Base-by-base conservation (phyloP, 805 yeast species). In the Scheffersomyces amazonensis region DNA sequence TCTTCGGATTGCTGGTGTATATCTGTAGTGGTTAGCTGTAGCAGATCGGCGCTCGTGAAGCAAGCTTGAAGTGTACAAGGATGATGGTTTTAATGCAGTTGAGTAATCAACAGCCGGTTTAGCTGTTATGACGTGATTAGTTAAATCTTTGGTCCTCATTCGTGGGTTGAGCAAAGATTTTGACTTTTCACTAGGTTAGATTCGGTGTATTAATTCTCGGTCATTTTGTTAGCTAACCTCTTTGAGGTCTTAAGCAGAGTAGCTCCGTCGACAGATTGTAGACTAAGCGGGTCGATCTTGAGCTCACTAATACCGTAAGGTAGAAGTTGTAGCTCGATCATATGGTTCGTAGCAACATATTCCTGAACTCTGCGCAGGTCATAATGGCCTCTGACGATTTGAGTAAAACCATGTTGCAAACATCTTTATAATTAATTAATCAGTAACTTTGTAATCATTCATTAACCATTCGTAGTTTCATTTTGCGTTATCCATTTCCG, bases 341-440 rank as follows among this genome's bases (percentile, higher is more conserved):
- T 64, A 69, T 76, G 67, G 64, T 64, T 64, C 76, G 82, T 69
- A 73, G 95, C 96, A 80, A 91, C 95, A 91, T 91, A 91, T 91
- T 91, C 98, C 98, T 91, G 85, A 76, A 88, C 96, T 80, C 91
- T 90, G 83, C 95, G 96, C 75, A 85, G 86, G 83, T 80, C 85
- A 73, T 58, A 36, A 77, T 69, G 93, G 81, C 95, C 80, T 56
- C 75, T 91, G 80, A 82, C 83, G 96, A 93, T 81, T 87, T 87
- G 96, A 91, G 98, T 89, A 87, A 87, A 90, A 90, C 98, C 98
- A 90, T 91, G 95, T 88, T 81, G 97, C 95, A 72, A 63, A 91
- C 97, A 91, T 81, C n/a, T n/a, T n/a, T n/a, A n/a, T n/a, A n/a
- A n/a, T n/a, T n/a, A n/a, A n/a, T n/a, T n/a, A n/a, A n/a, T n/a